phyloP scores from a whole-genome alignment of 2,329 filamentous ascomycete species.

The Ceratocystiopsis minuta region DNA sequence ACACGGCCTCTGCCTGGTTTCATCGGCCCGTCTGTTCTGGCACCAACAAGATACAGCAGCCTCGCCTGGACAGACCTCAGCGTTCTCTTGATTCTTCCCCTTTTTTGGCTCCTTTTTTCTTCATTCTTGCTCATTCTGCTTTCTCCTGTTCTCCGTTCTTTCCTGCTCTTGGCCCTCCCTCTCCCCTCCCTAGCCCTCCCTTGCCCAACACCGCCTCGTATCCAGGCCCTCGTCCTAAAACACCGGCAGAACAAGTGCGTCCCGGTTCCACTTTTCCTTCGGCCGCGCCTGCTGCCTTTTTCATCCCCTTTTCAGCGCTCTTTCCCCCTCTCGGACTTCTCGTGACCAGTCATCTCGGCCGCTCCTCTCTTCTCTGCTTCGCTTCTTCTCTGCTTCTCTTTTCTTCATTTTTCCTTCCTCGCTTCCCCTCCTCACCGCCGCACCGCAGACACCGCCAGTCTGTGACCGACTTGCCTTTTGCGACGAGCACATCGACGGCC shows the following conservation, averaged over 20 bases:
- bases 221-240: conserved; percentile 2
- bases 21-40: no score
- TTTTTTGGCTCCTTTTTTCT: not conserved
- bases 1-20: no score
- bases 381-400: not conserved
- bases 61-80: no score
- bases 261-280: not conserved
- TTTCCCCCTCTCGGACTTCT: not conserved
- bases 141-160: not conserved
- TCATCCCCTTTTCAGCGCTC: not conserved
- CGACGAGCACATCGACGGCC: no score
- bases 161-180: not conserved
- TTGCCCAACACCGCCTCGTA: conserved; percentile 1
- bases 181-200: no score
- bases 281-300: no score
- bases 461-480: not conserved
- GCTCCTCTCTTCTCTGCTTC: not conserved
- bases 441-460: not conserved
- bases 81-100: no score
- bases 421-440: not conserved
- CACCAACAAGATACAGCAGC: no score
- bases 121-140: not conserved
- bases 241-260: conserved; percentile 5
- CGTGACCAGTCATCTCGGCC: no score
- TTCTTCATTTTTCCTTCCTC: not conserved